Evolutionary conservation across 2,329 filamentous ascomycete genomes (phyloP), one percentile per base, ranked within the genome.

Genomic region (Beauveria australis): DNA sequence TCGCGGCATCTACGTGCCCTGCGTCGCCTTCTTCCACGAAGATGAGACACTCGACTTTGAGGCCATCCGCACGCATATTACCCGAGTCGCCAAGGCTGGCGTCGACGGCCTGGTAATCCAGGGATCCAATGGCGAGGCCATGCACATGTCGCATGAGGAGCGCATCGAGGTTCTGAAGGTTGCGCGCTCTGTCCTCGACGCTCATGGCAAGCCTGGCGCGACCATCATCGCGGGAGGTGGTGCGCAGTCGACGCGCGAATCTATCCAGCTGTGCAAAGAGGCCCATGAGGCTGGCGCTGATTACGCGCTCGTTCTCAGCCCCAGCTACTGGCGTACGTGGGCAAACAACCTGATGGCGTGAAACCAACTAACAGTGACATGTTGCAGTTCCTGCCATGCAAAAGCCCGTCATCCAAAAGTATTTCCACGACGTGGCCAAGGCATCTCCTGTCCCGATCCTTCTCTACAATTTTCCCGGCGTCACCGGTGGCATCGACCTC

Each of bases 101-200:
- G 85, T 92, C 55, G 82, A 86, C 26, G 89, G 89, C 14, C 80
- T 94, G 54, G 88, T 89, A 53, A 90, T 88, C 10, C 89, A 92
- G 71, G 90, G 90, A 51, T 91, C 87, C 69, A 94, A 93, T 68
- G 90, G 90, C 67, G 90, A 94, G 76, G 89, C 89, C 5, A 89
- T 91, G 19, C 89, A 92, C 70, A 80, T 94, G 33, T 86, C 86
- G 30, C 86, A 87, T 65, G 77, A 81, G 26, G 90, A 93, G 74
- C 84, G 89, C 61, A 81, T 83, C 47, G 76, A 85, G 58, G 84
- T 93, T 86, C 3, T 75, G 76, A 48, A 83, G 85, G 43, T 59
- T 47, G 89, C 87, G 2, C 84, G 89, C 49, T 79, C 81, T 64
- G 87, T 87, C 18, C 78, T 91, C 46, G 82, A 89, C 68, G 63